Conservation (phyloP, 768 basidiomycete genomes). For the Myochromella boudieri region DNA sequence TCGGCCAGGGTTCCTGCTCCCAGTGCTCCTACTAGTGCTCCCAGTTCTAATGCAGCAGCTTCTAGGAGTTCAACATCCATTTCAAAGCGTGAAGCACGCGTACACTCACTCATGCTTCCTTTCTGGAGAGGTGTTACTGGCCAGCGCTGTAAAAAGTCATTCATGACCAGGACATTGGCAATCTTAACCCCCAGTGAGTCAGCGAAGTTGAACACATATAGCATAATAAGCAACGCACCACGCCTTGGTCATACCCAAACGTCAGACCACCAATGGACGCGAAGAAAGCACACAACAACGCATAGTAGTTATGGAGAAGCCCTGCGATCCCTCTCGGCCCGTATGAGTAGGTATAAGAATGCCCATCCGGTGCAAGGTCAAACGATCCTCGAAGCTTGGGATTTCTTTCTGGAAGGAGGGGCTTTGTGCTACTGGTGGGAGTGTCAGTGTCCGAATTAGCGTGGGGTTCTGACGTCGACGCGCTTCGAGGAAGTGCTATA, state of each 20-base stretch:
- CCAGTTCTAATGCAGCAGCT: conserved; percentile 81
- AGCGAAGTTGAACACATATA: too few species aligned
- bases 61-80: neutral
- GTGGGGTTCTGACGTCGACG: conserved; percentile 5
- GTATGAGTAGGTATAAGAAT: conserved; percentile 65
- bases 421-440: conserved; percentile 1
- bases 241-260: conserved; percentile 85
- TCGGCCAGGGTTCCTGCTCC: conserved; percentile 68
- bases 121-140: conserved; percentile 71
- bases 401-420: conserved; percentile 5
- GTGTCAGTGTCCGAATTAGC: conserved; percentile 7
- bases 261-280: conserved; percentile 76
- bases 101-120: conserved; percentile 69
- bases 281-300: conserved; percentile 67
- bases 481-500: conserved; percentile 14
- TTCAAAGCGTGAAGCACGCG: neutral
- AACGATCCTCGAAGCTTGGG: conserved; percentile 28
- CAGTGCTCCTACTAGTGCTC: conserved; percentile 76
- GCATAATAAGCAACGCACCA: too few species aligned
- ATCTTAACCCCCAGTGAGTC: too few species aligned
- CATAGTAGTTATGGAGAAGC: conserved; percentile 62
- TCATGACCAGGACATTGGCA: conserved; percentile 84
- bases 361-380: conserved; percentile 32
- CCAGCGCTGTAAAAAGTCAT: conserved; percentile 67
- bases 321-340: conserved; percentile 71